phyloP scores from a whole-genome alignment of 768 basidiomycete species.

The Gelatoporia subvermispora region DNA sequence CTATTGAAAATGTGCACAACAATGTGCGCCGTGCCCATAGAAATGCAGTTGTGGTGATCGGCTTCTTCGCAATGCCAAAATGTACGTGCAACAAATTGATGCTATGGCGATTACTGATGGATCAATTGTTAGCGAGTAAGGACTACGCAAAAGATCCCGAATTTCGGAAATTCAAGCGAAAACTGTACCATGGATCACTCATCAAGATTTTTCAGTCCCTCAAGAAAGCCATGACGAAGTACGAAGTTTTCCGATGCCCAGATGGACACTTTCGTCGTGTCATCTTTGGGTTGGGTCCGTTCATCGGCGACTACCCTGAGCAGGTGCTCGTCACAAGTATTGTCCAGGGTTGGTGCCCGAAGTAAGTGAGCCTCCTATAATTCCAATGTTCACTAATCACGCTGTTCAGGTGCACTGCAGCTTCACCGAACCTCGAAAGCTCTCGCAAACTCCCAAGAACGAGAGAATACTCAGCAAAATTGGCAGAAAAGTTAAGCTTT shows the following conservation, averaged over 20 bases:
- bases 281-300: conserved; percentile 28
- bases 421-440: no score
- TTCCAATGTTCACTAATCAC: background rate
- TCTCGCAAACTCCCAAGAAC: no score
- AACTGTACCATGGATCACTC: conserved; percentile 16
- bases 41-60: conserved; percentile 9
- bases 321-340: conserved; percentile 27
- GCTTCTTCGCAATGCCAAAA: conserved; percentile 29
- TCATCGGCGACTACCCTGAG: conserved; percentile 36
- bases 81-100: conserved; percentile 11
- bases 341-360: conserved; percentile 26
- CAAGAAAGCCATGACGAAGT: conserved; percentile 5
- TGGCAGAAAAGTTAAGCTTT: no score
- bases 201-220: conserved; percentile 7
- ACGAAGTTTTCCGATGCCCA: conserved; percentile 23
- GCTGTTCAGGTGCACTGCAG: no score
- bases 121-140: conserved; percentile 8
- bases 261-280: conserved; percentile 30
- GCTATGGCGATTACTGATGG: no score
- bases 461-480: no score
- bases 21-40: conserved; percentile 16
- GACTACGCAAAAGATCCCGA: conserved; percentile 6
- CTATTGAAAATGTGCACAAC: conserved; percentile 19
- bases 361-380: conserved; percentile 8
- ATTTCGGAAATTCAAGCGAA: conserved; percentile 13